Percentiles rank a stretch among this genome's conserved stretches.
Conservation (phyloP, 441 rosid genomes). For the Gossypium lobatum region DNA sequence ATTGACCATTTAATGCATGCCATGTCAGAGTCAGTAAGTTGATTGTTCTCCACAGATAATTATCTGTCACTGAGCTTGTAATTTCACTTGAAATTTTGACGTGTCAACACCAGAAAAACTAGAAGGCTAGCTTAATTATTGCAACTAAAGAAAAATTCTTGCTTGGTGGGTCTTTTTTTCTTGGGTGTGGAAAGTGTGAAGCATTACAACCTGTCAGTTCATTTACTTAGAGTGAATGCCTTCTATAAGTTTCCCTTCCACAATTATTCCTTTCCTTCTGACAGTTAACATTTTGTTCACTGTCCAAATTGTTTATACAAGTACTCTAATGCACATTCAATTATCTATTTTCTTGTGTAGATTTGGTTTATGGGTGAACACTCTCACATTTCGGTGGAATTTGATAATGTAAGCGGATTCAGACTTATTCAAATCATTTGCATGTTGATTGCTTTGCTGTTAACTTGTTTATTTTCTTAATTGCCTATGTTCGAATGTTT, state of each 20-base stretch:
- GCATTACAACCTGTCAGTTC: neutral
- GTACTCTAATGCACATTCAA: slow-evolving; percentile 11
- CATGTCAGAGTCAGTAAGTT: neutral
- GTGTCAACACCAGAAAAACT: neutral
- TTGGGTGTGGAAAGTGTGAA: neutral
- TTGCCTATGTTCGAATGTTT: neutral
- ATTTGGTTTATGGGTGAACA: slow-evolving; percentile 90
- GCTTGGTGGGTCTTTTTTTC: neutral
- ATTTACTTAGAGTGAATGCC: slow-evolving; percentile 1
- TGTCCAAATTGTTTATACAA: neutral
- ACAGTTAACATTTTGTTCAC: neutral
- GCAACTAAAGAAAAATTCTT: neutral
- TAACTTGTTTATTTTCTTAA: slow-evolving; percentile 3
- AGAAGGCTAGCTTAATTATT: neutral
- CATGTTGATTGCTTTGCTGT: neutral
- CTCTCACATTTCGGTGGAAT: slow-evolving; percentile 77
- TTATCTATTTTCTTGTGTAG: slow-evolving; percentile 35
- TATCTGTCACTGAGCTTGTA: neutral
- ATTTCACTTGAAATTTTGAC: neutral
- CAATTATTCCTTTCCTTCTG: neutral
- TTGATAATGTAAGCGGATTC: slow-evolving; percentile 70
- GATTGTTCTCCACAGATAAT: neutral
- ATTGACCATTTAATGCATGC: neutral
- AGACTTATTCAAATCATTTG: neutral
- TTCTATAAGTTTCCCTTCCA: neutral